These are phyloP conservation scores for Naganishia sp. DNA, from an alignment of 1,284 basidiomycete genomes.

Conservation along the genomic window DNA sequence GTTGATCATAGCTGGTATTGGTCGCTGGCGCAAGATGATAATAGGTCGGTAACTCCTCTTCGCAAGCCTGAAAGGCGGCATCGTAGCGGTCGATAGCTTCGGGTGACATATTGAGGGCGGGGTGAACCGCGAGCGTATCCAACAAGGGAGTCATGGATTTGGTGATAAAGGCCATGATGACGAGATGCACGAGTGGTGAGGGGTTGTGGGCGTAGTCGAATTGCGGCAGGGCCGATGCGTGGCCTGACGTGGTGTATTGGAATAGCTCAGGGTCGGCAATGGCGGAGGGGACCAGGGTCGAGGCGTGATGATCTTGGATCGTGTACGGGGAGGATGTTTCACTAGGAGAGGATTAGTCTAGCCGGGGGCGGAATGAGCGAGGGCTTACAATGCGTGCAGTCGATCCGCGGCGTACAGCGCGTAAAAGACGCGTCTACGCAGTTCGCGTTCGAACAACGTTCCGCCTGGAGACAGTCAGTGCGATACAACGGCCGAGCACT, in stretches of 20 bases:
- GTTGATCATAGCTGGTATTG: slow-evolving; percentile 44
- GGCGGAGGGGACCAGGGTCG: slow-evolving; percentile 46
- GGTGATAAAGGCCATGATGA: slow-evolving; percentile 48
- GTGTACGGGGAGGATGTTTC: slow-evolving; percentile 49
- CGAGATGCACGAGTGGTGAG: slow-evolving; percentile 45
- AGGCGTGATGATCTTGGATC: slow-evolving; percentile 47
- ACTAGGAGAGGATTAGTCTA: slow-evolving; percentile 2
- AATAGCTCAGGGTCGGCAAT: slow-evolving; percentile 48
- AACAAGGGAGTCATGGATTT: slow-evolving; percentile 46
- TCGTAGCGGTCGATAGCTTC: slow-evolving; percentile 46
- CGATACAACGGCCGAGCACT: background rate
- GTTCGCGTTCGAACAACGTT: slow-evolving; percentile 46
- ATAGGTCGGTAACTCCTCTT: slow-evolving; percentile 48
- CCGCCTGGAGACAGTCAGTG: slow-evolving; percentile 26
- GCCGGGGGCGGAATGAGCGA: background rate
- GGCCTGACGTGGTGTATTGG: slow-evolving; percentile 39
- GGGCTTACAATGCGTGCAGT: slow-evolving; percentile 43
- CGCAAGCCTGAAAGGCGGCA: slow-evolving; percentile 45
- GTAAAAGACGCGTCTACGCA: slow-evolving; percentile 49
- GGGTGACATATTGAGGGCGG: slow-evolving; percentile 42
- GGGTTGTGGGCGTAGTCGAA: slow-evolving; percentile 43
- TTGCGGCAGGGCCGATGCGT: slow-evolving; percentile 37
- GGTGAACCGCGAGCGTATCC: slow-evolving; percentile 46
- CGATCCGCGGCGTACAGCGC: slow-evolving; percentile 48
- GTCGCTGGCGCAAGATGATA: slow-evolving; percentile 47